phyloP scores from a whole-genome alignment of 2,329 filamentous ascomycete species.

The Leptosphaerulina australis region DNA sequence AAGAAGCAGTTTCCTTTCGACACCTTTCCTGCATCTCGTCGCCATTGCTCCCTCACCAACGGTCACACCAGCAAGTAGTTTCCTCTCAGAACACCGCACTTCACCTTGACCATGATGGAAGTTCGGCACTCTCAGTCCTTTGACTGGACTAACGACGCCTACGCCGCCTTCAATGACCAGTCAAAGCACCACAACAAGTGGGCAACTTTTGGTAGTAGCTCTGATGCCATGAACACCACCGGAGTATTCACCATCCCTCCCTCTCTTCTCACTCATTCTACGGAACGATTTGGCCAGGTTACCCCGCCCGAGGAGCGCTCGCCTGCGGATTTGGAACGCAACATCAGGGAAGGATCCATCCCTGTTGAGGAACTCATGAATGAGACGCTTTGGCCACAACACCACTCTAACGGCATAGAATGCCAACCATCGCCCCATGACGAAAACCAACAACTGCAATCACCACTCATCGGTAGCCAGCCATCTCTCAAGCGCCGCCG shows the following conservation, averaged over 20 bases:
- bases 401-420: conserved; percentile 8
- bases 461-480: conserved; percentile 15
- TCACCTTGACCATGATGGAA: conserved; percentile 24
- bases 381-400: conserved; percentile 34
- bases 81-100: not conserved
- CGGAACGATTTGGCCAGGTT: conserved; percentile 45
- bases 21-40: not conserved
- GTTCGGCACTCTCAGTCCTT: conserved; percentile 27
- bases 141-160: conserved; percentile 41
- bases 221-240: conserved; percentile 9
- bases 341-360: conserved; percentile 32
- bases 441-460: conserved; percentile 11
- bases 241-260: conserved; percentile 38
- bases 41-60: not conserved
- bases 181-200: conserved; percentile 31
- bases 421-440: conserved; percentile 2
- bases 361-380: conserved; percentile 38
- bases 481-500: conserved; percentile 37
- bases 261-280: conserved; percentile 34
- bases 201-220: conserved; percentile 24
- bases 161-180: conserved; percentile 27
- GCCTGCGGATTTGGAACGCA: conserved; percentile 24
- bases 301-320: conserved; percentile 47
- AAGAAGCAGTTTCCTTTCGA: not conserved
- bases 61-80: not conserved